Conservation (phyloP, 1,284 basidiomycete species). For the Laetiporus sulphureus region DNA sequence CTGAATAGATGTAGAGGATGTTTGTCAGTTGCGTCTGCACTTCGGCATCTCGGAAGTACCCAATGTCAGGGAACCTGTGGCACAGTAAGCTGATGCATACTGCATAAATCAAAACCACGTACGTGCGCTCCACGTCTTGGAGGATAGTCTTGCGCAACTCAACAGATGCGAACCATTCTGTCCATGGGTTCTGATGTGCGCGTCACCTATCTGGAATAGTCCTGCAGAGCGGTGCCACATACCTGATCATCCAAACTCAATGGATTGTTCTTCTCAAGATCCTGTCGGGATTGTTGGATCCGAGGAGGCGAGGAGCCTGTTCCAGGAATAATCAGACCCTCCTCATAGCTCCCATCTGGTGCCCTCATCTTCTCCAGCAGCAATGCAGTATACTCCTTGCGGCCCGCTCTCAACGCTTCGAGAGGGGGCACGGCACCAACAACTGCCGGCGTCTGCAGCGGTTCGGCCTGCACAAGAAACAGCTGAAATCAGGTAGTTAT, state of each 20-base stretch:
- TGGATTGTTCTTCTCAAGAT: conserved; percentile 77
- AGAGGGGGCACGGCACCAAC: conserved; percentile 37
- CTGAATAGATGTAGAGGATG: conserved; percentile 78
- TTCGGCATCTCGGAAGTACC: conserved; percentile 72
- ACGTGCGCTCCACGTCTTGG: conserved; percentile 92
- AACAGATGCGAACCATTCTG: conserved; percentile 81
- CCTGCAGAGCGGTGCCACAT: conserved; percentile 16
- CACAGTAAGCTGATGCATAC: background rate
- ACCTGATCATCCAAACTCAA: conserved; percentile 80
- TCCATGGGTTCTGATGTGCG: conserved; percentile 90
- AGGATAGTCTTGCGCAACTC: conserved; percentile 83
- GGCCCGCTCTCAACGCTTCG: conserved; percentile 37
- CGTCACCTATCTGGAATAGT: too few species aligned
- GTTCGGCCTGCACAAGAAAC: conserved; percentile 52
- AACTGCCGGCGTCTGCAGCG: conserved; percentile 43
- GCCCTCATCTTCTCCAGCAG: conserved; percentile 64
- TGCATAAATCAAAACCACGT: conserved; percentile 20
- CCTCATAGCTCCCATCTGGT: conserved; percentile 73
- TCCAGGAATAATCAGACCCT: conserved; percentile 52
- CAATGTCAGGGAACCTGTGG: conserved; percentile 80
- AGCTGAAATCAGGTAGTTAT: conserved; percentile 31
- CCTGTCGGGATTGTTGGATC: conserved; percentile 28
- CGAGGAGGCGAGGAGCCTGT: conserved; percentile 32
- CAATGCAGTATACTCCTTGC: conserved; percentile 44
- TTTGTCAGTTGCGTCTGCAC: conserved; percentile 80